These are phyloP conservation scores for Ceratocystis ficicola DNA, from an alignment of 2,329 filamentous ascomycete species.

Conservation along the genomic window DNA sequence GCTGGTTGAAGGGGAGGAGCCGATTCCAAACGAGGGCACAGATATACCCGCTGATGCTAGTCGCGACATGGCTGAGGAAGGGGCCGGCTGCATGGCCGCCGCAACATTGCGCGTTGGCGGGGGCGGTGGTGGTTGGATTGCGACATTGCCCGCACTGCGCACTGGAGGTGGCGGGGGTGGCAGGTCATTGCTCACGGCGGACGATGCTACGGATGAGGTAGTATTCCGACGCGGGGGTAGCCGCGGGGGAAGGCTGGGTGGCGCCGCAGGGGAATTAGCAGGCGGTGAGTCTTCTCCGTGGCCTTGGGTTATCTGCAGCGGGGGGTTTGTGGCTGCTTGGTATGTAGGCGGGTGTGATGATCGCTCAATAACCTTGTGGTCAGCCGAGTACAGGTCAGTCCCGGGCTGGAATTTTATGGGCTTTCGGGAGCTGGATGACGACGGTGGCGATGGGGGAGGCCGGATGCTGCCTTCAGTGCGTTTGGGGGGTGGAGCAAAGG, in stretches of 20 bases:
- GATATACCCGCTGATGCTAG: conserved; percentile 64
- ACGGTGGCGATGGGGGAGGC: conserved; percentile 26
- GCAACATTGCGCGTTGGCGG: conserved; percentile 22
- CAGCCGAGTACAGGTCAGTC: conserved; percentile 16
- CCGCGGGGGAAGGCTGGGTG: conserved; percentile 61
- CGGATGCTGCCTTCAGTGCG: conserved; percentile 34
- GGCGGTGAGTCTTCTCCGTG: conserved; percentile 10
- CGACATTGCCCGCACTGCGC: conserved; percentile 30
- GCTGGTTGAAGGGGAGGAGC: conserved; percentile 28
- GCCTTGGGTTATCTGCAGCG: conserved; percentile 24
- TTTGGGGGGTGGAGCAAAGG: conserved; percentile 72
- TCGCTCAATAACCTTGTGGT: conserved; percentile 26
- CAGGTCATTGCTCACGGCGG: conserved; percentile 28
- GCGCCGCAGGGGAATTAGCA: conserved; percentile 28
- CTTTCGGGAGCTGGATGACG: conserved; percentile 21
- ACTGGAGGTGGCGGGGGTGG: conserved; percentile 30
- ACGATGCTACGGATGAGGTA: conserved; percentile 27
- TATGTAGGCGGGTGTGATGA: conserved; percentile 45
- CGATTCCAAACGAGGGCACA: conserved; percentile 67
- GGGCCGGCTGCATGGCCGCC: conserved; percentile 44
- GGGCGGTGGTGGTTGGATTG: conserved; percentile 25
- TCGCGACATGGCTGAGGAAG: conserved; percentile 35
- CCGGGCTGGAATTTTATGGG: conserved; percentile 23
- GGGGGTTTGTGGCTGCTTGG: conserved; percentile 55
- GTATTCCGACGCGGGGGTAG: conserved; percentile 37